These are phyloP conservation scores for Prunus davidiana DNA, from an alignment of 306 rosid genomes.

Conservation along the genomic window DNA sequence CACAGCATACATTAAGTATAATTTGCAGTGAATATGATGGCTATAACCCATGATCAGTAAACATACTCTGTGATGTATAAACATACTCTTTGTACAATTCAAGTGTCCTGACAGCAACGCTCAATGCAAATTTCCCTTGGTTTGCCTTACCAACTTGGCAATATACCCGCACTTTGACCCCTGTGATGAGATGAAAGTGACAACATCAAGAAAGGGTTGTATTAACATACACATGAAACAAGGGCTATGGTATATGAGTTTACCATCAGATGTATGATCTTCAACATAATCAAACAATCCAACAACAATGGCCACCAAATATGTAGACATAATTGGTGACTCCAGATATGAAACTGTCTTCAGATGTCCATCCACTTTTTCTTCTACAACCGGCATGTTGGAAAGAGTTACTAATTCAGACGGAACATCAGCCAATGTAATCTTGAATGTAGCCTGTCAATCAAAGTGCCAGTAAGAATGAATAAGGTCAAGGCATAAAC, in stretches of 20 bases:
- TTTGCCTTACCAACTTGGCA: slow-evolving; percentile 82
- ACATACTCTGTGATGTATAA: background rate
- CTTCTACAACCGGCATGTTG: slow-evolving; percentile 86
- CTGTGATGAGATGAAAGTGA: slow-evolving; percentile 36
- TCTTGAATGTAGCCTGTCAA: slow-evolving; percentile 87
- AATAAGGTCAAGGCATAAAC: background rate
- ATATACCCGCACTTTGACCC: slow-evolving; percentile 88
- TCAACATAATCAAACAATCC: slow-evolving; percentile 92
- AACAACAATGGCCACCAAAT: slow-evolving; percentile 86
- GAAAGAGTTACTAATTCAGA: slow-evolving; percentile 74
- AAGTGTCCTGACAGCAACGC: slow-evolving; percentile 77
- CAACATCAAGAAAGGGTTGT: slow-evolving; percentile 9
- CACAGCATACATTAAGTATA: background rate
- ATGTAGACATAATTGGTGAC: slow-evolving; percentile 92
- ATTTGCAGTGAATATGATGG: slow-evolving; percentile 1
- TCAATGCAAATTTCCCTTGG: slow-evolving; percentile 84
- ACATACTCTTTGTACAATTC: slow-evolving; percentile 72
- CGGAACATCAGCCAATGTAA: slow-evolving; percentile 87
- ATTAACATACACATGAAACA: slow-evolving; percentile 8
- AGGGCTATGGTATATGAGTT: slow-evolving; percentile 9
- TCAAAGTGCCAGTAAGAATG: slow-evolving; percentile 4
- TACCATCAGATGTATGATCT: slow-evolving; percentile 87
- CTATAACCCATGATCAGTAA: background rate
- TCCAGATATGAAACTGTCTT: slow-evolving; percentile 73
- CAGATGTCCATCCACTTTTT: slow-evolving; percentile 53